A percentile compares a stretch with the other conserved stretches of the same genome.
phyloP scores from a whole-genome alignment of 768 basidiomycete species.

The Suillus cothurnatus region DNA sequence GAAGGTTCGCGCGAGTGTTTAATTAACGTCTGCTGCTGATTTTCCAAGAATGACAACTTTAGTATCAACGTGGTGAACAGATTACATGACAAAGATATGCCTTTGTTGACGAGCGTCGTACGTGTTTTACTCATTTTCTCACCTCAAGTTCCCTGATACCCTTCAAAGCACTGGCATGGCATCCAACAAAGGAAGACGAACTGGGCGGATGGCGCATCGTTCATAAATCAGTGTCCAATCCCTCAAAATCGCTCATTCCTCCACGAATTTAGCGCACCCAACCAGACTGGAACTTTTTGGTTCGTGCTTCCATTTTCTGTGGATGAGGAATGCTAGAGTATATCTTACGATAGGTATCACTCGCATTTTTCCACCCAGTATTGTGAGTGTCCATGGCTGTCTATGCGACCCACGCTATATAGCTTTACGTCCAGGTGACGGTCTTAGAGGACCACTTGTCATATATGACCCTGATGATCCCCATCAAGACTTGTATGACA shows the following conservation, averaged over 20 bases:
- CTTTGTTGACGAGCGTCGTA: constrained; percentile 38
- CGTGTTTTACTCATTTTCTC: constrained; percentile 16
- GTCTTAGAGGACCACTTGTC: constrained; percentile 43
- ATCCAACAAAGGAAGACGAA: constrained; percentile 35
- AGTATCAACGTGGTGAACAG: constrained; percentile 40
- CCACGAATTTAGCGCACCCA: constrained; percentile 41
- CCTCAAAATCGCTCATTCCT: constrained; percentile 38
- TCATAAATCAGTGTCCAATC: constrained; percentile 50
- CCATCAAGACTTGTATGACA: constrained; percentile 41
- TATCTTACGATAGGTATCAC: constrained; percentile 35
- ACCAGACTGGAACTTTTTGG: constrained; percentile 51
- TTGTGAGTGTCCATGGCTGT: constrained; percentile 38
- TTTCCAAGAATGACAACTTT: constrained; percentile 32
- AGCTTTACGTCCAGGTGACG: constrained; percentile 25
- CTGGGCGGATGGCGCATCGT: constrained; percentile 42
- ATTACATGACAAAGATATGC: constrained; percentile 35
- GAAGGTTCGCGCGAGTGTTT: constrained; percentile 34
- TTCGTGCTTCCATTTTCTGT: background rate
- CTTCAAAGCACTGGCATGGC: constrained; percentile 37
- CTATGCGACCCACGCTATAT: background rate
- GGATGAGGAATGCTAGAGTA: background rate
- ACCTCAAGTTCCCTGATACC: background rate
- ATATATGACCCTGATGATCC: constrained; percentile 52
- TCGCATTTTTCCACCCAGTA: constrained; percentile 42
- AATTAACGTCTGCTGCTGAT: background rate